Evolutionary conservation across 768 basidiomycete species (phyloP).

Genomic region (Boletus insuetus): DNA sequence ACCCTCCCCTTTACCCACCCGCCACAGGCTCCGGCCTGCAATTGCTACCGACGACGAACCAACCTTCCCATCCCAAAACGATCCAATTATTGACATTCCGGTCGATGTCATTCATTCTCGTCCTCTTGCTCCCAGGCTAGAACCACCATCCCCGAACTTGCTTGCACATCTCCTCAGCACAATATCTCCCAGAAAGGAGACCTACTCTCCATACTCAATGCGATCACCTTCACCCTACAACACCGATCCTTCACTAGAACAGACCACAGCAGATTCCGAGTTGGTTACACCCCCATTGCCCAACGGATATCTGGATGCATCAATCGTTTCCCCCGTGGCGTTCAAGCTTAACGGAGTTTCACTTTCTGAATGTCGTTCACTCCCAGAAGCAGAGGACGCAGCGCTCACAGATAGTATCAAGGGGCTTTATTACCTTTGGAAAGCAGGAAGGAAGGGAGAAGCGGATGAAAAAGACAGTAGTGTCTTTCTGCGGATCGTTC

Average conservation of each 20-base stretch:
- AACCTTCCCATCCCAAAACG: conserved; percentile 3
- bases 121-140: conserved; percentile 3
- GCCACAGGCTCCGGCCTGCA: conserved; percentile 25
- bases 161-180: conserved; percentile 26
- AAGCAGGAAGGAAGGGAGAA: conserved; percentile 31
- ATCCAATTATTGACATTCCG: conserved; percentile 12
- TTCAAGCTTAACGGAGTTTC: conserved; percentile 14
- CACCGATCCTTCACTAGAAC: conserved; percentile 10
- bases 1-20: conserved; percentile 45
- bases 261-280: conserved; percentile 22
- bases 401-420: conserved; percentile 52
- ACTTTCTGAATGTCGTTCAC: not conserved
- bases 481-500: conserved; percentile 36
- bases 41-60: conserved; percentile 4
- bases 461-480: conserved; percentile 21
- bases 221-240: conserved; percentile 7
- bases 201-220: conserved; percentile 1
- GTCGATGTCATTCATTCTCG: conserved; percentile 19
- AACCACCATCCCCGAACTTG: conserved; percentile 26
- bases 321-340: conserved; percentile 11
- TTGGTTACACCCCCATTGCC: conserved; percentile 23
- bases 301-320: conserved; percentile 7
- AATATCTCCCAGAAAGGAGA: conserved; percentile 26
- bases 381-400: conserved; percentile 28
- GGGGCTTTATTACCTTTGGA: conserved; percentile 62